Conservation (phyloP, 2,329 filamentous ascomycete species). For the Ceratocystis destructans region DNA sequence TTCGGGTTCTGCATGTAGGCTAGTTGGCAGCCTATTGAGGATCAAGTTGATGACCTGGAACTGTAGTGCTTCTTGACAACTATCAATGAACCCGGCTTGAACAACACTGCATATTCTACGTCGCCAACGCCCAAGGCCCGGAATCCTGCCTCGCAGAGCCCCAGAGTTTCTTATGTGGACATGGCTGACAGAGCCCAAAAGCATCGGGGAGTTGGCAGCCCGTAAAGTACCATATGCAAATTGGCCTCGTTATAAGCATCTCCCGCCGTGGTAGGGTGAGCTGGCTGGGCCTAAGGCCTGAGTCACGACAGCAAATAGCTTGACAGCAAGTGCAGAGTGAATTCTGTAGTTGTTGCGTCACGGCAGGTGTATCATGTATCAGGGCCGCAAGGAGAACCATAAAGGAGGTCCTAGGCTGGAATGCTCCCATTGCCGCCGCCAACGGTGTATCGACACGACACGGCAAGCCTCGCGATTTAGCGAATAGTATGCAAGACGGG, state of each 20-base stretch:
- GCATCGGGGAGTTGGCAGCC: too few relatives aligned
- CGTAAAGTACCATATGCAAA: background rate
- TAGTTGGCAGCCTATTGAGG: conserved; percentile 3
- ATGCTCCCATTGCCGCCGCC: background rate
- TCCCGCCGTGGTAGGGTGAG: background rate
- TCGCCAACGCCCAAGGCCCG: background rate
- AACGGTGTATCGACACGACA: background rate
- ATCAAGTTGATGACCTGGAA: conserved; percentile 6
- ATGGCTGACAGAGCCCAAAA: background rate
- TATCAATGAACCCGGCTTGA: background rate
- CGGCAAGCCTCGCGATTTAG: background rate
- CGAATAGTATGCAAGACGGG: background rate
- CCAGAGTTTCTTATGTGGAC: background rate
- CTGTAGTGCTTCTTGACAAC: conserved; percentile 1
- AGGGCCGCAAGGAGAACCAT: background rate
- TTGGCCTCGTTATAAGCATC: background rate
- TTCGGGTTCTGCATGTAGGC: background rate
- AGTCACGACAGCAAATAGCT: background rate
- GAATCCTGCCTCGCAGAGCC: background rate
- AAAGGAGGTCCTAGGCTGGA: background rate
- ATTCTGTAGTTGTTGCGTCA: background rate
- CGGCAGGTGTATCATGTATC: background rate
- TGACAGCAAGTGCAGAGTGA: background rate
- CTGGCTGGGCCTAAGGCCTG: background rate
- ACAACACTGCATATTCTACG: background rate